These are phyloP conservation scores for Plectosphaerella sp. DNA, from an alignment of 2,329 filamentous ascomycete species.

Conservation along the genomic window DNA sequence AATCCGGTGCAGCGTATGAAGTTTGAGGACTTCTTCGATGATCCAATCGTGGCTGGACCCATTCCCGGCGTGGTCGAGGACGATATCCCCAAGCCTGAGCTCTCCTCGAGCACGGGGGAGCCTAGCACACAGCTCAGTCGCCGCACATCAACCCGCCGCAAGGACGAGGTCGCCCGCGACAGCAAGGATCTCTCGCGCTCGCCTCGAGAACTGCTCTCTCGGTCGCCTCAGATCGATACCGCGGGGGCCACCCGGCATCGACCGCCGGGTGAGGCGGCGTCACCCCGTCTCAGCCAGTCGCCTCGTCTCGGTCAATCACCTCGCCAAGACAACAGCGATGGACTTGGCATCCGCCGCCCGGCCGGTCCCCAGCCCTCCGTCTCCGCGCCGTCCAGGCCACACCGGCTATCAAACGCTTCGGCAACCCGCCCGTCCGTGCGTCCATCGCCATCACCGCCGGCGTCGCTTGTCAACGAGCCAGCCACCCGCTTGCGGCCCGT, in stretches of 20 bases:
- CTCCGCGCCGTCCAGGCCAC: conserved; percentile 42
- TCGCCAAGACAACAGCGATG: conserved; percentile 41
- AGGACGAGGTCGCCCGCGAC: conserved; percentile 29
- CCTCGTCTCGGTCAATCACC: conserved; percentile 36
- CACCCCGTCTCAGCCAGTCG: conserved; percentile 19
- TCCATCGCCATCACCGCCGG: conserved; percentile 26
- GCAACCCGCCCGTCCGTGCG: conserved; percentile 24
- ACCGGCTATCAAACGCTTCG: conserved; percentile 35
- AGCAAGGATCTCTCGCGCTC: conserved; percentile 28
- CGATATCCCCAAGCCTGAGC: conserved; percentile 51
- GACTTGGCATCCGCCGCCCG: conserved; percentile 48
- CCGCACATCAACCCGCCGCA: conserved; percentile 34
- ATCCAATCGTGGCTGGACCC: conserved; percentile 64
- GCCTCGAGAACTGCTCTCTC: conserved; percentile 35
- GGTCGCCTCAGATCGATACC: conserved; percentile 33
- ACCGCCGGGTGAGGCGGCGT: conserved; percentile 28
- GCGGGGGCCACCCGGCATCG: conserved; percentile 27
- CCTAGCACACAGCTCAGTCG: conserved; percentile 24
- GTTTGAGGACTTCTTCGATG: conserved; percentile 80
- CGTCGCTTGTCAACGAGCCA: conserved; percentile 29
- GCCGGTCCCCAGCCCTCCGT: conserved; percentile 40
- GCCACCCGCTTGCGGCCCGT: conserved; percentile 17
- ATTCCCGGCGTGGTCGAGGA: conserved; percentile 82
- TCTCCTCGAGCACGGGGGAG: conserved; percentile 13
- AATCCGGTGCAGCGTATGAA: conserved; percentile 80